A percentile compares a stretch with the other conserved stretches of the same genome.
These are phyloP conservation scores for Pichia ethanolica DNA, from an alignment of 805 yeast genomes.

Conservation along the genomic window DNA sequence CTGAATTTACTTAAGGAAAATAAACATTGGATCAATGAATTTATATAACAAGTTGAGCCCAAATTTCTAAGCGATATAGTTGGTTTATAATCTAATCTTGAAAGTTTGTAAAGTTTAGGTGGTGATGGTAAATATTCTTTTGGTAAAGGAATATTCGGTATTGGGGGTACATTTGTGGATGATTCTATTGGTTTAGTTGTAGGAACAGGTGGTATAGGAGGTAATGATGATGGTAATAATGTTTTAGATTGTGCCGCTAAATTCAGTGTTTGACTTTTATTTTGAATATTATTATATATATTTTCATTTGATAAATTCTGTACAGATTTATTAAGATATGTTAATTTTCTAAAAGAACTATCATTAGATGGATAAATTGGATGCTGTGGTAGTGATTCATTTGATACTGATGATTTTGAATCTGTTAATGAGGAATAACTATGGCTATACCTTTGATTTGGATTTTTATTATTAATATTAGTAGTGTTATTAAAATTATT, in stretches of 20 bases:
- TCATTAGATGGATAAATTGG: not conserved
- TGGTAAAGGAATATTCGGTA: not conserved
- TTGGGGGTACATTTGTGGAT: not conserved
- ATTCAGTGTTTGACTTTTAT: not conserved
- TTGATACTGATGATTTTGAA: not conserved
- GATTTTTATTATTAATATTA: too few relatives aligned
- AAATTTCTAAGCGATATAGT: constrained; percentile 45
- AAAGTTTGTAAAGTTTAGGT: not conserved
- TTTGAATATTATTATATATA: not conserved
- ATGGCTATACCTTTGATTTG: constrained; percentile 1
- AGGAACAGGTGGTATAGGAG: not conserved
- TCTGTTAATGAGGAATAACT: not conserved
- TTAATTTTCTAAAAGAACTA: not conserved
- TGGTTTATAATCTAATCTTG: constrained; percentile 13
- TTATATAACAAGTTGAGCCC: constrained; percentile 73
- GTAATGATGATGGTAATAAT: not conserved
- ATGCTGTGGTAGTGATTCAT: not conserved
- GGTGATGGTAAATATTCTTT: not conserved
- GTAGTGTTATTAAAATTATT: not conserved
- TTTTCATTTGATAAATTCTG: not conserved
- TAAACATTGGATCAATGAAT: constrained; percentile 64
- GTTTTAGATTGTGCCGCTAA: not conserved
- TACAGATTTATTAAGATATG: not conserved
- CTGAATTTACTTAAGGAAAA: constrained; percentile 48
- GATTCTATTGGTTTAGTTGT: not conserved